phyloP scores from a whole-genome alignment of 2,329 filamentous ascomycete genomes.

The Incumbomyces lentus region DNA sequence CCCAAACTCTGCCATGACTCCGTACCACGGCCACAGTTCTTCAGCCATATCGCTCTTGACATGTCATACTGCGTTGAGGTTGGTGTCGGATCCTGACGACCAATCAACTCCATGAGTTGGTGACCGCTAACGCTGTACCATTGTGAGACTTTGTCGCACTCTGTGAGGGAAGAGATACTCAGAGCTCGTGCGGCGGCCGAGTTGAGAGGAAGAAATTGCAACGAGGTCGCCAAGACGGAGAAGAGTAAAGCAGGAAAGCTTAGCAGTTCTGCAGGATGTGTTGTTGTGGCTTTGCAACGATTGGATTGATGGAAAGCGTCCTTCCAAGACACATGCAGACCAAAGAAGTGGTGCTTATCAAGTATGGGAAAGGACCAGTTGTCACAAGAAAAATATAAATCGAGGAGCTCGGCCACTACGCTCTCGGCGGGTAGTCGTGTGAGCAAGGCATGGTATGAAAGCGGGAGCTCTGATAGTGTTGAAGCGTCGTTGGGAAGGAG shows the following conservation, averaged over 20 bases:
- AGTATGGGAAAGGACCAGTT: constrained; percentile 7
- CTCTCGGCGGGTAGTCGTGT: constrained; percentile 1
- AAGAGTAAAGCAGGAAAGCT: constrained; percentile 9
- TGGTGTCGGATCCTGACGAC: constrained; percentile 6
- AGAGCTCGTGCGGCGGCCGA: constrained; percentile 1
- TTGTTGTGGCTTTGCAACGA: background rate
- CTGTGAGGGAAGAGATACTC: background rate
- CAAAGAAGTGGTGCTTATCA: constrained; percentile 6
- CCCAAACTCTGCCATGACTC: constrained; percentile 9
- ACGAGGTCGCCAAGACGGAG: constrained; percentile 2
- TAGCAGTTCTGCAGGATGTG: background rate
- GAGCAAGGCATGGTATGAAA: constrained; percentile 3
- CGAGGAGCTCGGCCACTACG: constrained; percentile 4
- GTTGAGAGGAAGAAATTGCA: constrained; percentile 3
- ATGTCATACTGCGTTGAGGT: constrained; percentile 7
- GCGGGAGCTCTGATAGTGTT: background rate
- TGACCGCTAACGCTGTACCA: constrained; percentile 1
- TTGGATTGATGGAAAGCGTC: background rate
- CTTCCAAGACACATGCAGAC: background rate
- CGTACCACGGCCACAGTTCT: constrained; percentile 7
- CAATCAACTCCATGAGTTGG: constrained; percentile 5
- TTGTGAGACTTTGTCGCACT: constrained; percentile 6
- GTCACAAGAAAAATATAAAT: constrained; percentile 1
- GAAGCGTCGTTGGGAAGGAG: background rate
- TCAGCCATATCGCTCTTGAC: constrained; percentile 5